Base-by-base conservation (phyloP, 805 yeast genomes). In the Hanseniaspora thailandica region DNA sequence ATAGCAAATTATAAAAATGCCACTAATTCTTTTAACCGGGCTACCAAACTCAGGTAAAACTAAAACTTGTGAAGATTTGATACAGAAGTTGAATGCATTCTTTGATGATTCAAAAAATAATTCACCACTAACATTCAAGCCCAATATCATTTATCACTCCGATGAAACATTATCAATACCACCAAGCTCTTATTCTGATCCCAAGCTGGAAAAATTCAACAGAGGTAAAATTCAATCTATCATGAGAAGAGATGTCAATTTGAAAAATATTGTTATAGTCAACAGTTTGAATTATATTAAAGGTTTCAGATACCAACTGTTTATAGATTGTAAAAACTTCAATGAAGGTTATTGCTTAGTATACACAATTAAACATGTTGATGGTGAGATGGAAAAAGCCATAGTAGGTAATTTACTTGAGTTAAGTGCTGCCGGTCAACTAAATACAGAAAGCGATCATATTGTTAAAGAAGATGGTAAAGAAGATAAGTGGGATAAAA, bases 271-370 rank as follows among this genome's bases (percentile, higher is more conserved):
- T 28, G 97, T 93, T 1, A 80, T 93, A 17, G 72, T 93, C 51
- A 98, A 93, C 65, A 78, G 93, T 1, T 71, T 88, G 61, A 81
- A 86, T 39, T 93, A 93, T 64, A 93, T 93, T 61, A 93, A 93
- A 63, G 98, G 98, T 0, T 88, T 89, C 65, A 72, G 98, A 56
- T 93, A 93, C 67, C 98, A 93, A 67, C 71, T 93, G 51, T 88
- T 80, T 65, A 89, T 97, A 66, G 98, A 93, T 66, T 89, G 96
- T 36, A 90, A 89, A 64, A 83, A 87, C 1, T 71, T 81, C 26
- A 74, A 80, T 17, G 88, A 97, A 0, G 81, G 93, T 2, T 83
- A 86, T 57, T 84, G 94, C 62, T 84, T 89, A 36, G 71, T 90
- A 1, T 89, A 90, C 57, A 82, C 85, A 1, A 76, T 88, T 60